phyloP scores from a whole-genome alignment of 306 rosid species.

The Cercis canadensis region DNA sequence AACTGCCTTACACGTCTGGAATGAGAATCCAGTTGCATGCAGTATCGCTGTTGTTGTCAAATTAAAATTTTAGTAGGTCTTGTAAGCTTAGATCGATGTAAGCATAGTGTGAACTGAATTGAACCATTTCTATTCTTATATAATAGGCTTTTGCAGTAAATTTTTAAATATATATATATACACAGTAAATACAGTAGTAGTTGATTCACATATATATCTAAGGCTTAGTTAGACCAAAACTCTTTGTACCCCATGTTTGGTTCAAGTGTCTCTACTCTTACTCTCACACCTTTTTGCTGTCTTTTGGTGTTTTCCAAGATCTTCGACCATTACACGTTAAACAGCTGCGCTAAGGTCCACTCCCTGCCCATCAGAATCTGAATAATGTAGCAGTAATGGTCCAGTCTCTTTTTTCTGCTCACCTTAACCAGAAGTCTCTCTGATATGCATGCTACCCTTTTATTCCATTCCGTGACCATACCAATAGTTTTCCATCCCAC shows the following conservation, averaged over 20 bases:
- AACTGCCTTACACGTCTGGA: too few species aligned
- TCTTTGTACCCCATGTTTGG: background rate
- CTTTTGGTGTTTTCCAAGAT: background rate
- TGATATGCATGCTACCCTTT: conserved; percentile 18
- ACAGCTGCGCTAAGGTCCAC: conserved; percentile 37
- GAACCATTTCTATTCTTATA: too few species aligned
- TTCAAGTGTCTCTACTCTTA: conserved; percentile 43
- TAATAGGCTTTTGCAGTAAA: too few species aligned
- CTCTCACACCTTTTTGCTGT: conserved; percentile 27
- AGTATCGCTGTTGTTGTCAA: too few species aligned
- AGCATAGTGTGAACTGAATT: too few species aligned
- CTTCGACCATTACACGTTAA: background rate
- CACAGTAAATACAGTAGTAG: too few species aligned
- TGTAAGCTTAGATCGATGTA: too few species aligned
- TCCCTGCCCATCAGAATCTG: conserved; percentile 32
- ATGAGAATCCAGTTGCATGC: too few species aligned
- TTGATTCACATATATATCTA: too few species aligned
- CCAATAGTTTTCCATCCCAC: conserved; percentile 32
- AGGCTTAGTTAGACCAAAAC: background rate
- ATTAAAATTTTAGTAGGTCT: too few species aligned
- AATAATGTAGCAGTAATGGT: conserved; percentile 37
- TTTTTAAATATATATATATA: too few species aligned
- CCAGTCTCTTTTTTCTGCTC: conserved; percentile 40
- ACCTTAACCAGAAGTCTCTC: conserved; percentile 30
- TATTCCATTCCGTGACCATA: conserved; percentile 52